Evolutionary conservation across 768 basidiomycete genomes (phyloP).

Genomic region (Rhodotorula paludigena): DNA sequence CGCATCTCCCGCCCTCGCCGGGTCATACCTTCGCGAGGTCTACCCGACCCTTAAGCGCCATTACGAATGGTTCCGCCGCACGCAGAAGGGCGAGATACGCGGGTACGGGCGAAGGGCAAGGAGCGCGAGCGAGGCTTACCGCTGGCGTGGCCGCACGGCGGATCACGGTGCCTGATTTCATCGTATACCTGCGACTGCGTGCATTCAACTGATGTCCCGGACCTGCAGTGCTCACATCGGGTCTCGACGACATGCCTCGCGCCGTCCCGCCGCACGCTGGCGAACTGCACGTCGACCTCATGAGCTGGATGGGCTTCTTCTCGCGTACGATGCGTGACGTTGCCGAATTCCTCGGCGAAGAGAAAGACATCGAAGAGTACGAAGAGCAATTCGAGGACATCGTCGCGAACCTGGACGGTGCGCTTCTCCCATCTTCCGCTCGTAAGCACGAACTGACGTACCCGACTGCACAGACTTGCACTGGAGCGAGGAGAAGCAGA

Average conservation of each 20-base stretch:
- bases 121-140: constrained; percentile 84
- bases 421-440: background rate
- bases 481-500: constrained; percentile 79
- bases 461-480: constrained; percentile 63
- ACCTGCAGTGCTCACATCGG: constrained; percentile 68
- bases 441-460: background rate
- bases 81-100: constrained; percentile 88
- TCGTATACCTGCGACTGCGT: background rate
- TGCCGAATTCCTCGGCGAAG: constrained; percentile 76
- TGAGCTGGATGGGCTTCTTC: constrained; percentile 96
- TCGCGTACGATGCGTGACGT: constrained; percentile 87
- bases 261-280: constrained; percentile 75
- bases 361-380: constrained; percentile 75
- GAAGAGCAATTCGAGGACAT: constrained; percentile 72
- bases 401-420: constrained; percentile 66
- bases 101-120: constrained; percentile 71
- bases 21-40: constrained; percentile 68
- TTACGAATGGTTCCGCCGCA: constrained; percentile 93
- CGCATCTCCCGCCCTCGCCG: constrained; percentile 59
- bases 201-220: background rate
- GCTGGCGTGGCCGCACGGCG: constrained; percentile 86
- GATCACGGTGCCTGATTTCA: constrained; percentile 51
- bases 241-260: constrained; percentile 94
- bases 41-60: constrained; percentile 81
- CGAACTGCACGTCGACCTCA: constrained; percentile 86